Evolutionary conservation across 345 rosid species (phyloP), one percentile per base, ranked within the genome.

Genomic region (Pseudoturritis turrita): DNA sequence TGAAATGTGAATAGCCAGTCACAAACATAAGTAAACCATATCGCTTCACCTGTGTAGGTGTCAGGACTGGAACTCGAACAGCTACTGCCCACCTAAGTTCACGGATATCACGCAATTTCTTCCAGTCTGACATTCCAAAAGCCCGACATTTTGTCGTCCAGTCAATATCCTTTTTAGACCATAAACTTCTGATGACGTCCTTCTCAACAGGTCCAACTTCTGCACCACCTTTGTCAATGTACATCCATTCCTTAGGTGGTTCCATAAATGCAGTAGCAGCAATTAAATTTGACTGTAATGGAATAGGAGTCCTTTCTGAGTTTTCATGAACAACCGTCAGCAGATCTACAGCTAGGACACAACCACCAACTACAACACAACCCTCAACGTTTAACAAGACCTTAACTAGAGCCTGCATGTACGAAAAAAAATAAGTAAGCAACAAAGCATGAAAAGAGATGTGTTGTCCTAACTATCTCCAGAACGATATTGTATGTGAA

Each of bases 251-350:
- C 83, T 95, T 95, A 28, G 87, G 92, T 33, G 99, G 92, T 80
- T 95, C 99, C 99, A 95, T 89, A 82, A 95, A 95, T 55, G 99
- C 99, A 76, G 94, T 86, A 60, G 99, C 97, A 67, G 99, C 99
- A 77, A 95, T 83, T 79, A 95, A 78, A 78, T 95, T 95, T 45
- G 99, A 95, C 53, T 95, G 99, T 58, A 92, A 82, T 69, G 99
- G 99, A 72, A 89, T 95, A 56, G 91, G 90, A 31, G 98, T 95
- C 82, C 99, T 88, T 72, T 95, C 99, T 46, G 97, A 92, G 80
- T 96, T 85, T 91, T 87, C 99, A 73, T 95, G 99, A 69, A 83
- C 97, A 56, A 81, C 90, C 36, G 99, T 92, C 78, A 95, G 89
- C 74, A 95, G 85, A 85, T 95, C 99, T 75, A 91, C 99, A 70